phyloP scores from a whole-genome alignment of 768 basidiomycete species.

The Termitomyces sp. region DNA sequence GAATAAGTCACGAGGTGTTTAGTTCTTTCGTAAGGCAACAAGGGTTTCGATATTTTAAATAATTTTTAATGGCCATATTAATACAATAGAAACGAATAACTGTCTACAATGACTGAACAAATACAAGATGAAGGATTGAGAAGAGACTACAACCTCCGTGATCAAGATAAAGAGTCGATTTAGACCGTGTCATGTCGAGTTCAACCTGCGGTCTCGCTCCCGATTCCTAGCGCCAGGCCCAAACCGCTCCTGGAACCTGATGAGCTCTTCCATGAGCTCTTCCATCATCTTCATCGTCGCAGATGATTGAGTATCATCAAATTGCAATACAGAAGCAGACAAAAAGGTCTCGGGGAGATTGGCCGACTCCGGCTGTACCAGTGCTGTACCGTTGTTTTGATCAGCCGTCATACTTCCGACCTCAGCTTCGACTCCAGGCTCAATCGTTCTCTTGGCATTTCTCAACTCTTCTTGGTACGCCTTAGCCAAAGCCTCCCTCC shows the following conservation, averaged over 20 bases:
- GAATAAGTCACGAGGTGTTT: neutral
- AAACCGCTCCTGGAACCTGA: constrained; percentile 84
- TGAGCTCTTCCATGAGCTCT: constrained; percentile 85
- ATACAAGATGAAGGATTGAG: neutral
- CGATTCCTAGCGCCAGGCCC: constrained; percentile 48
- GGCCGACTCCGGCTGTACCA: neutral
- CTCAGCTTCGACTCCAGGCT: constrained; percentile 8
- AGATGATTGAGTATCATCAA: constrained; percentile 15
- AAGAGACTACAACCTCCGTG: neutral
- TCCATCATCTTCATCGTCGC: constrained; percentile 82
- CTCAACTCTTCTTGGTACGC: constrained; percentile 33
- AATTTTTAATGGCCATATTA: neutral
- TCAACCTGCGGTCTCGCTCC: constrained; percentile 45
- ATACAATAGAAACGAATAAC: constrained; percentile 2
- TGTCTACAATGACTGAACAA: neutral
- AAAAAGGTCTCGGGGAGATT: neutral
- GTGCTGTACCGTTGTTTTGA: constrained; percentile 3
- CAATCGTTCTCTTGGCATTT: constrained; percentile 1
- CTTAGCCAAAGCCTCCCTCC: constrained; percentile 62
- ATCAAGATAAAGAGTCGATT: neutral
- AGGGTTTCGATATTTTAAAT: neutral
- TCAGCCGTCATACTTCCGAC: constrained; percentile 15
- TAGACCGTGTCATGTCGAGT: constrained; percentile 15
- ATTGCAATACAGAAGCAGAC: neutral
- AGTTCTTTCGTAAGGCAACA: constrained; percentile 1